Evolutionary conservation across 2,329 filamentous ascomycete species (phyloP).

Genomic region (Diaporthe australafricana): DNA sequence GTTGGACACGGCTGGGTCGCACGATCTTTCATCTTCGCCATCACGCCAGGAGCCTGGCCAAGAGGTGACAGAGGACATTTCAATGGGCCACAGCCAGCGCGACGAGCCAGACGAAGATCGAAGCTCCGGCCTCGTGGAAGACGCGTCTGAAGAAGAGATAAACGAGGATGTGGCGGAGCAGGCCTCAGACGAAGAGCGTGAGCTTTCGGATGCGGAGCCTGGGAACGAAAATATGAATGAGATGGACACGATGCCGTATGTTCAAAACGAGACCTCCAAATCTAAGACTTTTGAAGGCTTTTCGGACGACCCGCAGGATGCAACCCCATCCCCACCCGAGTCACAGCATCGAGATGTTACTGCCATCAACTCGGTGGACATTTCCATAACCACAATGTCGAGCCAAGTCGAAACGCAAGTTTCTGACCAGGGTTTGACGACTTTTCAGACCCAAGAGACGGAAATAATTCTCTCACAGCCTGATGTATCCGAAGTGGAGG

Average conservation of each 20-base stretch:
- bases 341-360: constrained; percentile 9
- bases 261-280: neutral
- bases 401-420: constrained; percentile 24
- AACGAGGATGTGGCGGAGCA: neutral
- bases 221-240: neutral
- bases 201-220: neutral
- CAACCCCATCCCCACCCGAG: constrained; percentile 16
- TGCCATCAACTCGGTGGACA: constrained; percentile 1
- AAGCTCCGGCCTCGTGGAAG: neutral
- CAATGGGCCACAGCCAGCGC: neutral
- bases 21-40: neutral
- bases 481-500: neutral
- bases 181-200: neutral
- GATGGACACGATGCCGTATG: neutral
- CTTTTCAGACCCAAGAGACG: constrained; percentile 16
- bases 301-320: constrained; percentile 14
- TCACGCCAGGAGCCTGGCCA: neutral
- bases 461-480: neutral
- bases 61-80: neutral
- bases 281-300: neutral
- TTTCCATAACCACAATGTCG: constrained; percentile 22
- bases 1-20: neutral
- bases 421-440: neutral
- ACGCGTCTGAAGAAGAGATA: constrained; percentile 14
- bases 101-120: neutral